Evolutionary conservation across 108 stramenopile species (phyloP), one percentile per base, ranked within the genome.

Genomic region (Nitzschia inconspicua): DNA sequence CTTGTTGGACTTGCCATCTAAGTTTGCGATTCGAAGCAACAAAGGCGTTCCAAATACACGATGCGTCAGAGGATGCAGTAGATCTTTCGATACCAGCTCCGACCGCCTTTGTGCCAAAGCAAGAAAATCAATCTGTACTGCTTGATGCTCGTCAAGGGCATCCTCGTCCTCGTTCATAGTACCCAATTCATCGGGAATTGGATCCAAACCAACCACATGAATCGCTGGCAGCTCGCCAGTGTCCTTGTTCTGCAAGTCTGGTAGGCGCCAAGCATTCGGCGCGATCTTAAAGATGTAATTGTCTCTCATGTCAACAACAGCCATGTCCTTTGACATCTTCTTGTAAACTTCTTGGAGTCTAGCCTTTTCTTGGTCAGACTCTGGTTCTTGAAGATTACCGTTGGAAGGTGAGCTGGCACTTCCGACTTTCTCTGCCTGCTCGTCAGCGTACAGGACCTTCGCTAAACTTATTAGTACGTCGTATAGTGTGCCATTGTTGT

Each of bases 261-360:
- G 76, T 4, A 91, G 50, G 11, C 83, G 75, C 85, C 83, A 87
- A n/a, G 80, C 68, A 58, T 89, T 83, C 83, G 93, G 88, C 44
- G 84, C 79, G 32, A 94, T 87, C 57, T 82, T 87, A 30, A 73
- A 76, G 10, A 93, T 93, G 49, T 68, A 83, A 44, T 86, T 83
- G 56, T 93, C 86, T 13, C 72, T 64, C 88, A 93, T 88, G 36
- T 87, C 85, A 29, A 93, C 92, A 20, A 88, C 73, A 19, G 86
- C 87, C 77, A 93, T 77, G 56, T 89, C 79, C 63, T 76, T 61
- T 28, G 83, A 84, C 55, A 64, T 74, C 44, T 82, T 60, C 40
- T 60, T 27, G 59, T 75, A 83, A 3, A 66, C n/a, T 26, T 63
- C 46, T 44, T 68, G 26, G 24, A 51, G 58, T 52, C 26, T 53